Base-by-base conservation (phyloP, 495 filamentous ascomycete species). In the Podospora pseudoanserina region DNA sequence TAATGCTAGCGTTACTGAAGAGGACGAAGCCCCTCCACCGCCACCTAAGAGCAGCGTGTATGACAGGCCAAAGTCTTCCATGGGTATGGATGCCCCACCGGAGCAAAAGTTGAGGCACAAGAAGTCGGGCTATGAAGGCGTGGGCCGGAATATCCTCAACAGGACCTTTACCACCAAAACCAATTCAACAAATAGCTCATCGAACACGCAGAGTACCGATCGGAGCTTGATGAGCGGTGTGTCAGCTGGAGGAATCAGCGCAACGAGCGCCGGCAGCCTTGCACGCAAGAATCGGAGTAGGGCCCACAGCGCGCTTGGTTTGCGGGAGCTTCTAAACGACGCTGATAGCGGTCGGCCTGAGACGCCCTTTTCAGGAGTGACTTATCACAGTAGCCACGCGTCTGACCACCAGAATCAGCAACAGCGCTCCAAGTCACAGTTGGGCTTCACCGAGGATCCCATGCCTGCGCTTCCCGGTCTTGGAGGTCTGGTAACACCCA, bases 241-340 rank as follows among this genome's bases (percentile, higher is more conserved):
- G 34, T 97, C 94, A 58, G 96, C 96, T 1, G 90, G 93, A 18
- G 94, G 86, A 1, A 91, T 97, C 76, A 97, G 93, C 76, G 92
- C 94, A 54, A 98, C 96, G 0, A 97, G 94, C 77, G 95, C 95
- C 18, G 96, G 94, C 58, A 97, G 93, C 77, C 86, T 94, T 34
- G 93, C 92, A 27, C 85, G 95, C 60, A 88, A 90, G 77, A 91
- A 86, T 73, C 79, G 75, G 65, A 74, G 67, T 57, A 79, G 85
- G 70, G 77, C 84, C 27, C 79, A 82, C 63, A 88, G 84, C 71
- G 82, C 83, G 15, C 77, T 86, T 70, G 85, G 83, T 58, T 79
- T 82, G 65, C 79, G 84, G 15, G 84, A 83, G 61, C 76, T 74
- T 13, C 55, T 58, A 15, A 32, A 32, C 7, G 55, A 63, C 20